phyloP scores from a whole-genome alignment of 2,329 filamentous ascomycete species.

The Tolypocladium paradoxum region DNA sequence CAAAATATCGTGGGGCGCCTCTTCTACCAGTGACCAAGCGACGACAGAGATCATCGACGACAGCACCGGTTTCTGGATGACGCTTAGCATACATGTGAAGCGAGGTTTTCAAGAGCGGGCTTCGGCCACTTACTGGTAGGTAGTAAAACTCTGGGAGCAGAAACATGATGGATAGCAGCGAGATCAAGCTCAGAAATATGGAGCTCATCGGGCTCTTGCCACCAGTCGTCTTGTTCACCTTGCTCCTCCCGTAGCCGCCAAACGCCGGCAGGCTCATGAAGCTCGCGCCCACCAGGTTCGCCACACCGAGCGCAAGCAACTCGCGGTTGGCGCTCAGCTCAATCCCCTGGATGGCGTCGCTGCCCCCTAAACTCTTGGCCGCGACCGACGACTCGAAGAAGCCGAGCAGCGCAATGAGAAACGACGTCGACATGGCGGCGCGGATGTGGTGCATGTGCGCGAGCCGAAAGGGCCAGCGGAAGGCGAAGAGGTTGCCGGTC shows the following conservation, averaged over 20 bases:
- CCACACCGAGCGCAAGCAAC: slow-evolving; percentile 79
- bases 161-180: slow-evolving; percentile 69
- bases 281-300: slow-evolving; percentile 82
- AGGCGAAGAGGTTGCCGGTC: slow-evolving; percentile 61
- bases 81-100: not conserved
- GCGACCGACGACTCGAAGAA: slow-evolving; percentile 98
- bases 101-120: not conserved
- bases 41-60: slow-evolving; percentile 93
- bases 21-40: slow-evolving; percentile 87
- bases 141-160: slow-evolving; percentile 90
- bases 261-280: slow-evolving; percentile 92
- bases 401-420: slow-evolving; percentile 88
- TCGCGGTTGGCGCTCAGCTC: slow-evolving; percentile 85
- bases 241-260: slow-evolving; percentile 91
- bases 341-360: slow-evolving; percentile 64
- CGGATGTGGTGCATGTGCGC: slow-evolving; percentile 72
- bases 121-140: slow-evolving; percentile 59
- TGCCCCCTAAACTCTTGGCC: slow-evolving; percentile 73
- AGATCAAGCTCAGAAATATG: slow-evolving; percentile 73
- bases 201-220: slow-evolving; percentile 91
- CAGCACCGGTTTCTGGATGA: slow-evolving; percentile 71
- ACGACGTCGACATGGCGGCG: slow-evolving; percentile 80
- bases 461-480: slow-evolving; percentile 75
- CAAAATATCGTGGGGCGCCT: slow-evolving; percentile 80
- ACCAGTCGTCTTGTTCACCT: slow-evolving; percentile 87